Evolutionary conservation across 129 eudicot genomes (phyloP), one percentile per base, ranked within the genome.

Genomic region (Centrapalus pauciflorus): DNA sequence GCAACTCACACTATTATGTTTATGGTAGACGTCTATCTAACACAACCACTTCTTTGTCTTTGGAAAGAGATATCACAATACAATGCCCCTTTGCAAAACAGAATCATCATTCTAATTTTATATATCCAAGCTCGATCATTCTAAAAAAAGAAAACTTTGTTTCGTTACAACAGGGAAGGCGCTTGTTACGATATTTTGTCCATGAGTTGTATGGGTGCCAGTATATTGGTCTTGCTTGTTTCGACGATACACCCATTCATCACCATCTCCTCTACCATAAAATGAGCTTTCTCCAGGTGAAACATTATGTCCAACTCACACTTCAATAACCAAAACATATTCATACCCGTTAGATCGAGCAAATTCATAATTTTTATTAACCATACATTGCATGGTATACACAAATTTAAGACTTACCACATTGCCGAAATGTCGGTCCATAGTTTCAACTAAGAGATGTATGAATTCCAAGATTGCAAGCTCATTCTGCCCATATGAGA

Each of bases 261-360:
- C 51, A 89, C 97, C 97, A 90, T 90, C 70, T 90, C 97, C 82
- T 90, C 97, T 76, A 90, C 66, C 97, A 90, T 90, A 78, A 90
- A 90, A 69, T 90, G 97, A 8, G 97, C 97, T 66, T 90, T 90
- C 92, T 90, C 97, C 76, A 90, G 51, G 71, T 87, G 95, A 73
- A 90, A 90, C 97, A 90, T 90, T 55, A 90, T 90, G 73, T 90
- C 97, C 65, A 90, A 85, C 75, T 90, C 97, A 55, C 97, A 90
- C 97, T 90, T 69, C 76, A 73, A 14, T 48, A 1, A 34, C 21
- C 11, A 28, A 56, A 55, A 23, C 0, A 19, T 6, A 0, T n/a
- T n/a, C n/a, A n/a, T 23, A 54, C 8, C 49, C 72, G 51, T 35
- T 40, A 68, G 11, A 33, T 23, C 20, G 25, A 3, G 5, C 72